Evolutionary conservation across 352 stramenopile species (phyloP).

Genomic region (Pythium oligandrum): DNA sequence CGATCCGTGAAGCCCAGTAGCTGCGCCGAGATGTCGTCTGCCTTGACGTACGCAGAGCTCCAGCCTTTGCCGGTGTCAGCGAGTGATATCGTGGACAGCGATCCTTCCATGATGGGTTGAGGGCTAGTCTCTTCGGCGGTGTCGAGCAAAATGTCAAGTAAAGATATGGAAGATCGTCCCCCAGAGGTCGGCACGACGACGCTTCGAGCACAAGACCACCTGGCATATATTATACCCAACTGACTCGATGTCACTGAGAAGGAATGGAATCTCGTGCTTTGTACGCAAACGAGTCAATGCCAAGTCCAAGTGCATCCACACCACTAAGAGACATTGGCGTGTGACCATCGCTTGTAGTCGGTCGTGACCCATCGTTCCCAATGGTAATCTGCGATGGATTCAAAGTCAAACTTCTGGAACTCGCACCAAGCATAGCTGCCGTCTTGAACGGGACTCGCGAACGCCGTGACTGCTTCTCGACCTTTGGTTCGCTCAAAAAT

Average conservation of each 20-base stretch:
- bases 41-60: conserved; percentile 48
- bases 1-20: conserved; percentile 51
- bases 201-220: neutral
- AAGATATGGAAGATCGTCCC: too few species aligned
- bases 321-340: conserved; percentile 13
- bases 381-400: too few species aligned
- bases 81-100: conserved; percentile 32
- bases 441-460: conserved; percentile 9
- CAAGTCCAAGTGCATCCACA: conserved; percentile 45
- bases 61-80: conserved; percentile 36
- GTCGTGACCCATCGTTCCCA: conserved; percentile 8
- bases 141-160: too few species aligned
- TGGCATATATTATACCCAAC: too few species aligned
- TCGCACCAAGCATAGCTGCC: too few species aligned
- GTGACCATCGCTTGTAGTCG: conserved; percentile 17
- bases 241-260: conserved; percentile 1
- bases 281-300: conserved; percentile 55
- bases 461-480: neutral
- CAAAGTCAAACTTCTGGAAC: too few species aligned
- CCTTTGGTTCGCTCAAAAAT: conserved; percentile 5
- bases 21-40: conserved; percentile 61
- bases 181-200: neutral
- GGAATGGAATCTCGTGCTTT: conserved; percentile 11
- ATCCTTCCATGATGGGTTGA: conserved; percentile 32
- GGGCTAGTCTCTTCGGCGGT: too few species aligned